Percentiles rank a stretch among this genome's conserved stretches.
phyloP scores from a whole-genome alignment of 805 yeast species.

The Torulaspora microellipsoides region DNA sequence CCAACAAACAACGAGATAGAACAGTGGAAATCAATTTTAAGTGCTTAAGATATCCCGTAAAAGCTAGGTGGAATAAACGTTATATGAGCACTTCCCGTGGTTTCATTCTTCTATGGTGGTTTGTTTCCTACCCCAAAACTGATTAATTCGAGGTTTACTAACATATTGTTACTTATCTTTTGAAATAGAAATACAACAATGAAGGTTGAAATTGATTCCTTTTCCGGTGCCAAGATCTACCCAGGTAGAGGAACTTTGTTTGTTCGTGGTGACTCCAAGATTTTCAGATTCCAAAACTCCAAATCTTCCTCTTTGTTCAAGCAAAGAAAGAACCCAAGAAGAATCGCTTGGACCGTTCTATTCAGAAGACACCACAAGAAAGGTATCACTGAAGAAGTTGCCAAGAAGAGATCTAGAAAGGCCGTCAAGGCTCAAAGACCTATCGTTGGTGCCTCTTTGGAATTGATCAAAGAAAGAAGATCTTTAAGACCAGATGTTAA shows the following conservation, averaged over 20 bases:
- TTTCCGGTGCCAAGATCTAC: conserved; percentile 99
- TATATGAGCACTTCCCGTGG: too few species aligned
- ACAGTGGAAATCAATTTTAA: too few species aligned
- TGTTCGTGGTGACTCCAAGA: conserved; percentile 99
- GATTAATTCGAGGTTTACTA: neutral
- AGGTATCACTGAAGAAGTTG: conserved; percentile 97
- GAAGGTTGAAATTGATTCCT: conserved; percentile 99
- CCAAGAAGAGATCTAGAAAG: conserved; percentile 97
- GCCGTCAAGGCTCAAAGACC: conserved; percentile 98
- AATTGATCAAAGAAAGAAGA: conserved; percentile 97
- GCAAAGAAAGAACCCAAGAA: conserved; percentile 99
- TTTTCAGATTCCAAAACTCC: conserved; percentile 98
- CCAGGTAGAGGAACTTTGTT: conserved; percentile 99
- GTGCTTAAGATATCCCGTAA: too few species aligned
- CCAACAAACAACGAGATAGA: too few species aligned
- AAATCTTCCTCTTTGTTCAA: conserved; percentile 97
- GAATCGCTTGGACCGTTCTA: conserved; percentile 98
- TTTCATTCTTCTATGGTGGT: too few species aligned
- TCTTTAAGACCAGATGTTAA: conserved; percentile 92
- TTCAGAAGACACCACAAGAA: conserved; percentile 99
- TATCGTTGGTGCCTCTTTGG: conserved; percentile 98
- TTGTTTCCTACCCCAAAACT: too few species aligned
- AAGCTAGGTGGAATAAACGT: too few species aligned
- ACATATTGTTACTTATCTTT: neutral
- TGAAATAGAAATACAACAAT: conserved; percentile 42